Evolutionary conservation across 139 green algal genomes (phyloP).

Genomic region (Nannochloris sp.): DNA sequence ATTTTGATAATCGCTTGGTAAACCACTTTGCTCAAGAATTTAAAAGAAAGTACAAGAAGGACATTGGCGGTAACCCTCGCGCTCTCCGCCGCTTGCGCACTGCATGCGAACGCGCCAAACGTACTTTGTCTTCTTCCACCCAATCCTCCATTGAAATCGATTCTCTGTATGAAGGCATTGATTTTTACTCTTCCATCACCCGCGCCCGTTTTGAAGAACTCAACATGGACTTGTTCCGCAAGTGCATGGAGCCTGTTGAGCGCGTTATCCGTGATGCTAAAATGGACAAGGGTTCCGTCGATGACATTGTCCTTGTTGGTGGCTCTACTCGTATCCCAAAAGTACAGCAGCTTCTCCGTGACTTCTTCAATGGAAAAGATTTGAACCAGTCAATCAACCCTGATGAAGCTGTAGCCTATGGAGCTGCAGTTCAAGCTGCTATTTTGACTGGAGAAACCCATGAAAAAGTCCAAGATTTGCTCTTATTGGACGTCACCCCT

Average conservation of each 20-base stretch:
- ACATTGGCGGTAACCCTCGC: slow-evolving; percentile 73
- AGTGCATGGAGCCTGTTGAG: slow-evolving; percentile 98
- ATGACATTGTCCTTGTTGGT: slow-evolving; percentile 79
- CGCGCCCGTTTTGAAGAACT: slow-evolving; percentile 97
- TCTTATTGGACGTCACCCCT: slow-evolving; percentile 95
- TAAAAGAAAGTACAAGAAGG: slow-evolving; percentile 97
- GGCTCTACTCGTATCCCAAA: slow-evolving; percentile 93
- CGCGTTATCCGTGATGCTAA: slow-evolving; percentile 86
- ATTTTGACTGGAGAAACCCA: slow-evolving; percentile 88
- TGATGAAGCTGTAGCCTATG: slow-evolving; percentile 98
- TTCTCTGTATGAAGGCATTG: slow-evolving; percentile 89
- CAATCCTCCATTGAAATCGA: slow-evolving; percentile 83
- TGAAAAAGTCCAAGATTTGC: slow-evolving; percentile 96
- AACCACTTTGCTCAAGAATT: slow-evolving; percentile 80
- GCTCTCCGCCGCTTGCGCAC: slow-evolving; percentile 74
- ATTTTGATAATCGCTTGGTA: slow-evolving; percentile 80
- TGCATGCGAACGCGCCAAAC: slow-evolving; percentile 86
- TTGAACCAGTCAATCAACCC: slow-evolving; percentile 99
- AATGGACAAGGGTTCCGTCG: slow-evolving; percentile 72
- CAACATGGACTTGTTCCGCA: slow-evolving; percentile 98
- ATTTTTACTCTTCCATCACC: slow-evolving; percentile 97
- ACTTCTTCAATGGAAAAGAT: slow-evolving; percentile 99
- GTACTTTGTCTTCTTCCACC: slow-evolving; percentile 28
- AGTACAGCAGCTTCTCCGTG: slow-evolving; percentile 92
- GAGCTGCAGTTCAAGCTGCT: slow-evolving; percentile 92